Conservation (phyloP, 2,329 filamentous ascomycete species). For the Bipolaris gigantea region DNA sequence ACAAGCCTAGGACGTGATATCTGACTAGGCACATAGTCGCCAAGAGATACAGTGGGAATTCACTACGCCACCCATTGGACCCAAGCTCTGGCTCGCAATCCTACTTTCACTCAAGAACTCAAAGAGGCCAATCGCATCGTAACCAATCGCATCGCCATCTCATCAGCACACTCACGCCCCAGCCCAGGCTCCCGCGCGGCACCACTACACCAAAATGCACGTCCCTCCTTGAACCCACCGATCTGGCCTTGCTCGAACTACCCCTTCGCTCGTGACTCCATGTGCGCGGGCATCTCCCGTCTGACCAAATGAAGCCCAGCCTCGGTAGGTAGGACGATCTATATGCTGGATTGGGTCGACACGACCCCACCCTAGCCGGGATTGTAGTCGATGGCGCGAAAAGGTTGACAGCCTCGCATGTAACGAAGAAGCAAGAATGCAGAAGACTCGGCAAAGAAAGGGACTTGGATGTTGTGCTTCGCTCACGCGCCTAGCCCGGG, state of each 20-base stretch:
- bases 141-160: background rate
- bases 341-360: slow-evolving; percentile 57
- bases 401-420: slow-evolving; percentile 4
- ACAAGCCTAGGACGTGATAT: no score
- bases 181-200: slow-evolving; percentile 54
- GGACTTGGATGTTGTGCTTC: slow-evolving; percentile 58
- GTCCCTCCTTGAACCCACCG: slow-evolving; percentile 50
- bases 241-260: slow-evolving; percentile 51
- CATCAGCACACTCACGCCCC: background rate
- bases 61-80: no score
- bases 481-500: slow-evolving; percentile 61
- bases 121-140: no score
- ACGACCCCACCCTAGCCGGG: slow-evolving; percentile 54
- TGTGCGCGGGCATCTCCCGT: slow-evolving; percentile 61
- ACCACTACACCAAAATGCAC: slow-evolving; percentile 57
- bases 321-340: slow-evolving; percentile 58
- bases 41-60: no score
- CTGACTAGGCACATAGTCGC: no score
- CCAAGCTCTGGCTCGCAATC: no score
- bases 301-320: slow-evolving; percentile 63
- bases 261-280: slow-evolving; percentile 54
- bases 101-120: no score
- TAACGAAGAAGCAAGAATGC: background rate
- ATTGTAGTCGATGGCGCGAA: background rate
- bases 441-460: background rate